Evolutionary conservation across 371 early-diverging fungal species (phyloP), one percentile per base, ranked within the genome.

Genomic region (Modicella reniformis): DNA sequence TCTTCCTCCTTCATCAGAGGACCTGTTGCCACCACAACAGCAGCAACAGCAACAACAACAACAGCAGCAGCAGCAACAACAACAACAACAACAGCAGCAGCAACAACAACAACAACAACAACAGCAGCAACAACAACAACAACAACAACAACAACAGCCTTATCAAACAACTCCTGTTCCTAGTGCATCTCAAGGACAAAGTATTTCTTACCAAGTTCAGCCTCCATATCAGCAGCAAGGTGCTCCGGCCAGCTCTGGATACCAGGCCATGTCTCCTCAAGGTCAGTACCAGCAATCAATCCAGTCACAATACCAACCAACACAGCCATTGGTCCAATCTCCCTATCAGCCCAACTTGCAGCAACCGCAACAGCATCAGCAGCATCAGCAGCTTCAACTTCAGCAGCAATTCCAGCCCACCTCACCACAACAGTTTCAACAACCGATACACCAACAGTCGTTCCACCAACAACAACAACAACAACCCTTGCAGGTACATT

Each of bases 201-300:
- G 37, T 41, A 80, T 65, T 47, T 75, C 62, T 23, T 69, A 66
- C 30, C 77, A 67, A 40, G 59, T 34, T 8, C 70, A 69, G 23
- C 62, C 58, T 10, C 67, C 58, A 53, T 73, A 72, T 34, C 72
- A 73, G 26, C 76, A 67, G 30, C 82, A 66, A 26, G 17, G 1
- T 19, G 4, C 41, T 13, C 72, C 66, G 44, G 49, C 53, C 3
- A 51, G 52, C 29, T n/a, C 65, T n/a, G 53, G 26, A 6, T 61
- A 61, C 64, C 73, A 44, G 72, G 48, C 21, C 64, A 72, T 55
- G 62, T 51, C 55, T 37, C 54, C 33, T 9, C 74, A 63, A 34
- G 64, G 56, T 4, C 68, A 55, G 40, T 65, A 41, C 34, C 65
- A 63, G 56, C 80, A 62, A 28, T 62, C 58, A 13, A 33, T 67